phyloP scores from a whole-genome alignment of 192 early-diverging fungal species.

The Chytriomyces sp. region DNA sequence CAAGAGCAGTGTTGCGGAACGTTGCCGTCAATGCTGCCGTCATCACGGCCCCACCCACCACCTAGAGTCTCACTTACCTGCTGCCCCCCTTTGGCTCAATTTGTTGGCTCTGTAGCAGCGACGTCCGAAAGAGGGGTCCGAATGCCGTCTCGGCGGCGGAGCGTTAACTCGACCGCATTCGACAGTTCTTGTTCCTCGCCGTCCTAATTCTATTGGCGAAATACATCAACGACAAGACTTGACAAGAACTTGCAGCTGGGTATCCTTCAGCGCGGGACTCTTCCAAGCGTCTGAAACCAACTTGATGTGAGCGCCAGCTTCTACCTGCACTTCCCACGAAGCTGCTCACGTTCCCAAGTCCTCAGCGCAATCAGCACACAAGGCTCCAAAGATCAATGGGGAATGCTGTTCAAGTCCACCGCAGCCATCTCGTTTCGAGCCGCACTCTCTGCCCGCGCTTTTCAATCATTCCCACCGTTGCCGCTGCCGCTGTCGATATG shows the following conservation, averaged over 20 bases:
- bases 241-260: constrained; percentile 17
- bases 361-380: background rate
- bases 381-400: background rate
- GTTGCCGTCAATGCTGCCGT: background rate
- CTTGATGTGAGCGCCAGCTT: constrained; percentile 28
- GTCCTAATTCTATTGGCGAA: background rate
- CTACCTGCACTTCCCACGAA: background rate
- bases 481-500: background rate
- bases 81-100: constrained; percentile 5
- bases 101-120: constrained; percentile 3
- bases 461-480: background rate
- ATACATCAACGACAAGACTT: constrained; percentile 22
- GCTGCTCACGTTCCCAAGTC: background rate
- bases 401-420: background rate
- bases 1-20: no score
- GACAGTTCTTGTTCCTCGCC: background rate
- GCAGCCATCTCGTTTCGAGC: background rate
- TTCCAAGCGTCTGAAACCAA: constrained; percentile 22
- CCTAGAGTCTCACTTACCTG: background rate
- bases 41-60: background rate
- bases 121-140: background rate
- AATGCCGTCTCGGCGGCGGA: background rate
- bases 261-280: constrained; percentile 14
- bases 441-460: background rate
- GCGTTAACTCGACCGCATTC: background rate